Evolutionary conservation across 2,329 filamentous ascomycete species (phyloP), one percentile per base, ranked within the genome.

Genomic region (Eutypa lata): DNA sequence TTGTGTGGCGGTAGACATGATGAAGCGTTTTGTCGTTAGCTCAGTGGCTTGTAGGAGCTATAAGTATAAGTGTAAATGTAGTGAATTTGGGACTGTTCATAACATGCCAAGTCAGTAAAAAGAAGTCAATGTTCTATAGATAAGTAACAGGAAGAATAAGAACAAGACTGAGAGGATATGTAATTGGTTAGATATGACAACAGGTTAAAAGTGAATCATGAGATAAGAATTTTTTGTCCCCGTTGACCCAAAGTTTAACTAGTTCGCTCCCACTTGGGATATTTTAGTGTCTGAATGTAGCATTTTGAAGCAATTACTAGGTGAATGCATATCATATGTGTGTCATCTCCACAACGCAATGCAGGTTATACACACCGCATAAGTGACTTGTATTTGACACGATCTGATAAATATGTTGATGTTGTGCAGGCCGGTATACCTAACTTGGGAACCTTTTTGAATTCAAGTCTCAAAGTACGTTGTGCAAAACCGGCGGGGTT

Each of bases 1-100:
- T 68, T 76, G 76, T 71, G 77, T 76, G 56, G 78, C 69, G 61
- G 79, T 69, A 60, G 80, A 76, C 77, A 82, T 83, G 57, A 54
- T 66, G 48, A 35, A 51, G 13, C 6, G 3, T 7, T n/a, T 16
- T 21, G 46, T 53, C 57, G 57, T 56, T 61, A 65, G 58, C 55
- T 65, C 33, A 58, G 46, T 43, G 55, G 55, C 28, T 56, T 53
- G 42, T 61, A 59, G 51, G 51, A 57, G 38, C 54, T 53, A 52
- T 49, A 47, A 55, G 57, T 53, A 38, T 42, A 42, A 18, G 38
- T 42, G 10, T n/a, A n/a, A n/a, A n/a, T n/a, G 26, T 31, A 31
- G 26, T 42, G n/a, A 10, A 42, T 18, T 42, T 21, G 26, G 10
- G 26, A 21, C 48, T 31, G 22, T 14, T 31, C 13, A n/a, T 31